These are phyloP conservation scores for Aureobasidium sp. DNA, from an alignment of 2,329 filamentous ascomycete genomes.

Conservation along the genomic window DNA sequence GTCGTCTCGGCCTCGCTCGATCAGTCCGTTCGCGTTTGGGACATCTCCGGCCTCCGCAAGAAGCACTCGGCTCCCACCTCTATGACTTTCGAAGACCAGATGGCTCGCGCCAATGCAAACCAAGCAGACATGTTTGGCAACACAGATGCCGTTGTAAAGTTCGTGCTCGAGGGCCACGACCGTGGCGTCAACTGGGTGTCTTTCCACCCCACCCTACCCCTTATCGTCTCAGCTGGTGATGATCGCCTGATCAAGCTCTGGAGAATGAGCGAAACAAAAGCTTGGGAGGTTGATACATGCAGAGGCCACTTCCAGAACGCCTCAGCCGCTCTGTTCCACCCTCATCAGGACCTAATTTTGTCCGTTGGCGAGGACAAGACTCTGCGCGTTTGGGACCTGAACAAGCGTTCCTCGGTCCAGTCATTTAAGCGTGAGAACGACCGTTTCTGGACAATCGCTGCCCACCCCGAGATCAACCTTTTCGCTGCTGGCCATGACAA, in stretches of 20 bases:
- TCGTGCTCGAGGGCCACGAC: conserved; percentile 97
- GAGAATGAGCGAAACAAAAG: conserved; percentile 99
- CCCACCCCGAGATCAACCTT: conserved; percentile 95
- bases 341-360: conserved; percentile 92
- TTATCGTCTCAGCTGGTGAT: conserved; percentile 95
- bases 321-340: conserved; percentile 91
- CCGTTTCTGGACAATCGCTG: conserved; percentile 97
- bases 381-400: conserved; percentile 94
- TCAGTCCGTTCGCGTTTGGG: conserved; percentile 97
- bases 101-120: conserved; percentile 80
- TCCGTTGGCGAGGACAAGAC: conserved; percentile 98
- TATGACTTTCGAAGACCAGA: conserved; percentile 96
- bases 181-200: conserved; percentile 98
- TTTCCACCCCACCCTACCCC: conserved; percentile 90
- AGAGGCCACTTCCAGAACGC: conserved; percentile 97
- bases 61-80: conserved; percentile 97
- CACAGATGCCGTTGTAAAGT: conserved; percentile 97
- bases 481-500: conserved; percentile 98
- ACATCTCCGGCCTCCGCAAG: conserved; percentile 95
- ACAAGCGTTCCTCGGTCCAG: conserved; percentile 92
- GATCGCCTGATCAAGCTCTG: conserved; percentile 93
- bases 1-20: conserved; percentile 96
- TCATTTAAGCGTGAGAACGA: conserved; percentile 98
- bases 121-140: conserved; percentile 99
- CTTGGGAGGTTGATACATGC: conserved; percentile 98